Conservation (phyloP, 805 yeast species). For the Candida maesae region DNA sequence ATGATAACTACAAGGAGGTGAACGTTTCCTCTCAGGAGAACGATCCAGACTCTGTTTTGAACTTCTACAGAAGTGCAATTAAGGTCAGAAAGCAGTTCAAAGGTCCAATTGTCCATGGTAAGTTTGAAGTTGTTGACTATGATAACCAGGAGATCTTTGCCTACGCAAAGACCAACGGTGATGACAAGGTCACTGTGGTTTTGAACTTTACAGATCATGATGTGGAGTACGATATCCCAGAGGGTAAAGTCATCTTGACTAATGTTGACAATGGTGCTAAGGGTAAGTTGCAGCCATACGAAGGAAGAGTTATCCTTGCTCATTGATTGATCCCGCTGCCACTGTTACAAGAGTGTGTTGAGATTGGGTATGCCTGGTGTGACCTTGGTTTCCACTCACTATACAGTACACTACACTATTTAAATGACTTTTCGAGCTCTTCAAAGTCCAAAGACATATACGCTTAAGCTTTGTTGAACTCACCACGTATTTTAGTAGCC, state of each 20-base stretch:
- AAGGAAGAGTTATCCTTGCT: conserved; percentile 39
- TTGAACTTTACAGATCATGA: conserved; percentile 40
- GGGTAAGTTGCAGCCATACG: conserved; percentile 38
- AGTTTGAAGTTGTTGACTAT: conserved; percentile 40
- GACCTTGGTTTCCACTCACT: too few species aligned
- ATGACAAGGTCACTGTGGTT: conserved; percentile 34
- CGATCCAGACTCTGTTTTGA: conserved; percentile 43
- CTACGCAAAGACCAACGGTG: conserved; percentile 36
- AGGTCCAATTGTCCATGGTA: conserved; percentile 44
- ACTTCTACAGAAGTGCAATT: conserved; percentile 44
- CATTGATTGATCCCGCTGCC: too few species aligned
- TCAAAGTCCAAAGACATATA: too few species aligned
- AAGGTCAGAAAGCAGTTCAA: conserved; percentile 40
- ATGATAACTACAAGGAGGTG: conserved; percentile 45
- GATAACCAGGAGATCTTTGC: conserved; percentile 40
- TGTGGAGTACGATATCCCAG: conserved; percentile 30
- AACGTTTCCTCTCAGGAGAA: conserved; percentile 44
- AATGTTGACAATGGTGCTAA: conserved; percentile 29
- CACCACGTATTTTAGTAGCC: too few species aligned
- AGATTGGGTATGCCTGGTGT: too few species aligned
- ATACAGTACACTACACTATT: too few species aligned
- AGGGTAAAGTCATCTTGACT: conserved; percentile 32
- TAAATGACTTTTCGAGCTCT: too few species aligned
- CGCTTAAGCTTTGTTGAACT: too few species aligned
- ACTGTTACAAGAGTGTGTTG: too few species aligned